These are phyloP conservation scores for Tylopilus intermedius DNA, from an alignment of 768 basidiomycete species.

Conservation along the genomic window DNA sequence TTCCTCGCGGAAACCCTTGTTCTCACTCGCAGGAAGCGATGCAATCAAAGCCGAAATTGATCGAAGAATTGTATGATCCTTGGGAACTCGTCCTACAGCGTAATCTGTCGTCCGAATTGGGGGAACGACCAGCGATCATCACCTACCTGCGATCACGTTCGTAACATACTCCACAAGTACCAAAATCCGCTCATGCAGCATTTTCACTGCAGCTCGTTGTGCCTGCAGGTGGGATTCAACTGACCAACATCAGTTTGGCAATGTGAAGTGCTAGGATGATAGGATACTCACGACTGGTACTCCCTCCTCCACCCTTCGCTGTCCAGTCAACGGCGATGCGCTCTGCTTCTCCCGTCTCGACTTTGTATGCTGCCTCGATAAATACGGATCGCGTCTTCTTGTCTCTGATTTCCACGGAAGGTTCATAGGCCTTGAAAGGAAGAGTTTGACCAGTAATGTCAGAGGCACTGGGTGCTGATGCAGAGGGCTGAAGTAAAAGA, in stretches of 20 bases:
- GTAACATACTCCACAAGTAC: slow-evolving; percentile 84
- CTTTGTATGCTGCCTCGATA: slow-evolving; percentile 78
- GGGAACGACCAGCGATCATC: background rate
- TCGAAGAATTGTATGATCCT: slow-evolving; percentile 78
- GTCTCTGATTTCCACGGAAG: slow-evolving; percentile 80
- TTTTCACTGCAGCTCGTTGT: slow-evolving; percentile 91
- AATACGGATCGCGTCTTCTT: slow-evolving; percentile 73
- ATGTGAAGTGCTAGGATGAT: background rate
- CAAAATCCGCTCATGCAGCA: slow-evolving; percentile 89
- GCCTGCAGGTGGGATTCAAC: slow-evolving; percentile 89
- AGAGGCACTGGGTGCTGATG: slow-evolving; percentile 38
- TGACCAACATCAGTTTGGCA: slow-evolving; percentile 29
- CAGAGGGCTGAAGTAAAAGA: slow-evolving; percentile 63
- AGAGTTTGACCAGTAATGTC: slow-evolving; percentile 67
- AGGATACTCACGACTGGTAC: slow-evolving; percentile 63
- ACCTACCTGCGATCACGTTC: slow-evolving; percentile 66
- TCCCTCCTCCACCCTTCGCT: slow-evolving; percentile 77
- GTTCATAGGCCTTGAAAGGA: slow-evolving; percentile 92
- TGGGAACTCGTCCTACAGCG: slow-evolving; percentile 57
- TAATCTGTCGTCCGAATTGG: background rate
- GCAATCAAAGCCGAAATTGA: slow-evolving; percentile 83
- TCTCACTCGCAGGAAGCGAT: slow-evolving; percentile 82
- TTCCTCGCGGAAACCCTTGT: slow-evolving; percentile 78
- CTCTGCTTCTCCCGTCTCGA: slow-evolving; percentile 98
- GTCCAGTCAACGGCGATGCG: slow-evolving; percentile 98